Conservation (phyloP, 352 stramenopile species). For the Phytophthora idaei region DNA sequence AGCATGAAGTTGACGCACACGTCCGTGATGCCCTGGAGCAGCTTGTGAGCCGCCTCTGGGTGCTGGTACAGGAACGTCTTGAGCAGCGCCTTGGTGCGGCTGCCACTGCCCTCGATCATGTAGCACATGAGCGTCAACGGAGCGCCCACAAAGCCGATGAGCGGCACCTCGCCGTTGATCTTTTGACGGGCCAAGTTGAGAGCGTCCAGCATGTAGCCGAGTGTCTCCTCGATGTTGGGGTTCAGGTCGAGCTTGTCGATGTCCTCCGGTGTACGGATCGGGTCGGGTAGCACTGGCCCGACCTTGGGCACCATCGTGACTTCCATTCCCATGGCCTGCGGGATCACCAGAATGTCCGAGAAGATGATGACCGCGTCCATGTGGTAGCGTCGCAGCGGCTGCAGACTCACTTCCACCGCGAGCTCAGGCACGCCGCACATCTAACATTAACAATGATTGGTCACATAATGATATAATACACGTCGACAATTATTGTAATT, state of each 20-base stretch:
- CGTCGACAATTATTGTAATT: conserved; percentile 1
- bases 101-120: conserved; percentile 97
- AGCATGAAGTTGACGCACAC: conserved; percentile 97
- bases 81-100: conserved; percentile 94
- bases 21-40: conserved; percentile 95
- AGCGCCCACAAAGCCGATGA: conserved; percentile 98
- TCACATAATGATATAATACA: neutral
- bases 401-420: conserved; percentile 96
- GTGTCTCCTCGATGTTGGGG: conserved; percentile 91
- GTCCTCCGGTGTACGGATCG: conserved; percentile 87
- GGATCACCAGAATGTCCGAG: conserved; percentile 98
- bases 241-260: conserved; percentile 91
- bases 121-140: conserved; percentile 98
- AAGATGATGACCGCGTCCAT: conserved; percentile 99
- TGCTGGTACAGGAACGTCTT: conserved; percentile 96
- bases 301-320: conserved; percentile 96
- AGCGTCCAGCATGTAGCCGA: conserved; percentile 96
- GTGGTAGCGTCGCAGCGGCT: conserved; percentile 93
- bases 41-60: conserved; percentile 87
- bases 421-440: conserved; percentile 88
- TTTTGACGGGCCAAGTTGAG: conserved; percentile 93
- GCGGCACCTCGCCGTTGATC: conserved; percentile 92
- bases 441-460: conserved; percentile 28
- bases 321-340: conserved; percentile 96
- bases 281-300: conserved; percentile 84